Conservation (phyloP, 495 filamentous ascomycete genomes). For the Aspergillus coremiiformis region DNA sequence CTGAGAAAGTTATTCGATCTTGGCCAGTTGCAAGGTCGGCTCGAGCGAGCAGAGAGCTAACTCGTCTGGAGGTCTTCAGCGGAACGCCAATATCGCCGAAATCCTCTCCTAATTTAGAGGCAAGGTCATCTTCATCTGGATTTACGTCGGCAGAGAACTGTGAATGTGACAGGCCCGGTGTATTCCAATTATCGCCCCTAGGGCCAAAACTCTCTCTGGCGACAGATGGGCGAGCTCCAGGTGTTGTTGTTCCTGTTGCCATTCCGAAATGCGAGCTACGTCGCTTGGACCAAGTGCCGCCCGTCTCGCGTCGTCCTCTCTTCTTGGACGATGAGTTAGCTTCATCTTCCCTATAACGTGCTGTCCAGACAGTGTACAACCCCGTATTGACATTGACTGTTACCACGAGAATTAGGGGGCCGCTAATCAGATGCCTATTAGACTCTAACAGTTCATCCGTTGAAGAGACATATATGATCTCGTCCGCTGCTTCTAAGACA, state of each 20-base stretch:
- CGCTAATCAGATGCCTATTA: slow-evolving; percentile 9
- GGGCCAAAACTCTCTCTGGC: slow-evolving; percentile 52
- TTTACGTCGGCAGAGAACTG: slow-evolving; percentile 28
- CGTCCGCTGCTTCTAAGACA: slow-evolving; percentile 60
- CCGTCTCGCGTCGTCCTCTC: slow-evolving; percentile 40
- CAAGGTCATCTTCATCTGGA: slow-evolving; percentile 51
- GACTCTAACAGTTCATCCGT: slow-evolving; percentile 42
- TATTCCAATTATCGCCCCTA: slow-evolving; percentile 29
- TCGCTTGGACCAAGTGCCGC: slow-evolving; percentile 54
- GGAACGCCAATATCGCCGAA: slow-evolving; percentile 59
- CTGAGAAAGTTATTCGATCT: slow-evolving; percentile 66
- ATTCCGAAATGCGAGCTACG: slow-evolving; percentile 84
- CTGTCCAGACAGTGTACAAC: slow-evolving; percentile 71
- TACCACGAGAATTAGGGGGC: slow-evolving; percentile 65
- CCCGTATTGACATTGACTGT: slow-evolving; percentile 68
- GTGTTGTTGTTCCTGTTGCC: slow-evolving; percentile 73
- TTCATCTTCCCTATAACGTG: slow-evolving; percentile 57
- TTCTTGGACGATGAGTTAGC: slow-evolving; percentile 43
- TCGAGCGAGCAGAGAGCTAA: slow-evolving; percentile 88
- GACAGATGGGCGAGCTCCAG: slow-evolving; percentile 45
- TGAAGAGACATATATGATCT: slow-evolving; percentile 70
- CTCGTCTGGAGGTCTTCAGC: slow-evolving; percentile 69
- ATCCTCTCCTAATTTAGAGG: slow-evolving; percentile 70
- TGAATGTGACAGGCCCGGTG: slow-evolving; percentile 31
- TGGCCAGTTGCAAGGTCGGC: slow-evolving; percentile 76